Evolutionary conservation across 2,329 filamentous ascomycete genomes (phyloP), one percentile per base, ranked within the genome.

Genomic region (Diaporthe vexans): DNA sequence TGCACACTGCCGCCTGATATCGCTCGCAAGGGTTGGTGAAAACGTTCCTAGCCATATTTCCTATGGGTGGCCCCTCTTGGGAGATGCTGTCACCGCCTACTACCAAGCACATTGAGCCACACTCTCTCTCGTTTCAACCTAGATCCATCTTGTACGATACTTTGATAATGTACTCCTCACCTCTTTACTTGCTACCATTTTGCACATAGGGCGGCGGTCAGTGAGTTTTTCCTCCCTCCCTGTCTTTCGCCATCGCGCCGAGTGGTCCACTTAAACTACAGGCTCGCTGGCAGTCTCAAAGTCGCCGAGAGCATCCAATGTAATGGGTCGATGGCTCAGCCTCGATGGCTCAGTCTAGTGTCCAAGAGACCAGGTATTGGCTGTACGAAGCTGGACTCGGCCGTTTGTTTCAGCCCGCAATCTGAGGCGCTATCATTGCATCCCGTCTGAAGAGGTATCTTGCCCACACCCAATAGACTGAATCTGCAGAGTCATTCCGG

Each of bases 1-100:
- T 73, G 71, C 68, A 51, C 26, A 68, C 17, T 67, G 72, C 63
- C 57, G 73, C 24, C 24, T 40, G 58, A 63, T 71, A 57, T 58
- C 33, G 51, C 40, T 71, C 52, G 37, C 43, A 37, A 35, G 73
- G 71, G 33, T 24, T 70, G 71, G 26, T 56, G 74, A 73, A 48
- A 59, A 37, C 13, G 33, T n/a, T 19, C n/a, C 17, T 43, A 26
- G 21, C 19, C 46, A 48, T 9, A 1, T 4, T 33, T n/a, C 35
- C 15, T 43, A 24, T 21, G 48, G 8, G 15, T 21, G 8, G 17
- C 15, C 43, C n/a, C 40, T 35, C 43, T 61, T 40, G 43, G 43
- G 24, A 72, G 19, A 59, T 40, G 48, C 7, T 15, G n/a, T 46
- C n/a, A 24, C 13, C 4, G 5, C 4, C 10, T 26, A n/a, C 8